Evolutionary conservation across 495 filamentous ascomycete species (phyloP), one percentile per base, ranked within the genome.

Genomic region (Hypoxylon fragiforme): DNA sequence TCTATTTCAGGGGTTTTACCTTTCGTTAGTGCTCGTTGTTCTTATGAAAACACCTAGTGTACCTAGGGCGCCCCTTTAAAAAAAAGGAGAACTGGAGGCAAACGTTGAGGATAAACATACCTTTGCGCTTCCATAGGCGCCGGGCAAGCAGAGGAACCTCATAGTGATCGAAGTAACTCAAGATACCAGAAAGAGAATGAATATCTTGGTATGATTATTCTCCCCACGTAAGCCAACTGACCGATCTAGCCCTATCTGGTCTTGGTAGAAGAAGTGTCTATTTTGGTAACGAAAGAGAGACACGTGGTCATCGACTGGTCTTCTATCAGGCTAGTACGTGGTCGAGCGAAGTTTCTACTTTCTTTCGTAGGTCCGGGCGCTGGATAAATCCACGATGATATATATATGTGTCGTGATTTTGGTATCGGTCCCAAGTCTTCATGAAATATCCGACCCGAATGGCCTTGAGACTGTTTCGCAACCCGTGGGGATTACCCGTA

Each of bases 61-160:
- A 6, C 31, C 12, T 12, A 40, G 24, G 39, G 24, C 24, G 24
- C 9, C 4, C n/a, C n/a, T n/a, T 4, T 28, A 28, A 28, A 9
- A 9, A 9, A 28, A 28, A 9, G 24, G 4, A 9, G 9, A 9
- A 9, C 9, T 28, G 24, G 9, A 28, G 9, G 9, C 24, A 28
- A 28, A 28, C 37, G 18, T 2, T 7, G 30, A 7, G 8, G 16
- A 8, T 22, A 32, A 22, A 51, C 67, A 20, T 35, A 63, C 73
- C 60, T 74, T 70, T 38, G 74, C 70, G 50, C 68, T 74, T 53
- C 74, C 74, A 44, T 71, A 75, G 1, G 72, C 70, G 31, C 72
- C 70, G 24, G 68, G 69, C 26, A 69, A 40, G 47, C 64, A 69
- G 22, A 69, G 55, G 37, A 69, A 69, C 38, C 50, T 67, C 66